Evolutionary conservation across 306 rosid genomes (phyloP).

Genomic region (Begonia loranthoides): DNA sequence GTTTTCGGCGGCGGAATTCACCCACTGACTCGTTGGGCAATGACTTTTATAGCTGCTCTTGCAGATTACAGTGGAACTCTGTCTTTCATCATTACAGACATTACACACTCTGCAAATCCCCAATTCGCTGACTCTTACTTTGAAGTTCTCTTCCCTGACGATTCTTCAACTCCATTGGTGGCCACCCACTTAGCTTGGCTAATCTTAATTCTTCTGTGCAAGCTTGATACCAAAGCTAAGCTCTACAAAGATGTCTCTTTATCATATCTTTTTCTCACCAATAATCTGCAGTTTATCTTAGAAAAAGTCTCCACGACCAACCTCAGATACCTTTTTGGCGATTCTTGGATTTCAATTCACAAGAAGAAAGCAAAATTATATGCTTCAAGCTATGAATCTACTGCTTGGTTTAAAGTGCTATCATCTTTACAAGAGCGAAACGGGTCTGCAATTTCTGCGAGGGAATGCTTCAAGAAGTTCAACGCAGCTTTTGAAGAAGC

Average conservation of each 20-base stretch:
- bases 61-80: constrained; percentile 21
- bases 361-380: constrained; percentile 18
- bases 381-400: constrained; percentile 25
- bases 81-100: constrained; percentile 20
- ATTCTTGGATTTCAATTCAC: constrained; percentile 27
- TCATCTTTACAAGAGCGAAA: constrained; percentile 17
- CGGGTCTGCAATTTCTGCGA: constrained; percentile 7
- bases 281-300: constrained; percentile 33
- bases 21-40: constrained; percentile 27
- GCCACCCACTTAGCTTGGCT: constrained; percentile 37
- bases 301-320: constrained; percentile 21
- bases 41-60: constrained; percentile 23
- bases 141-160: constrained; percentile 9
- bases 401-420: constrained; percentile 34
- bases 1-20: constrained; percentile 29
- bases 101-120: constrained; percentile 14
- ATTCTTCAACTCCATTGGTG: constrained; percentile 11
- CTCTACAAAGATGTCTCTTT: constrained; percentile 30
- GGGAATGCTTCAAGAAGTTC: constrained; percentile 19
- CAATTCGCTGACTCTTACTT: constrained; percentile 12
- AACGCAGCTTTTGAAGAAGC: constrained; percentile 31
- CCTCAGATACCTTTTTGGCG: constrained; percentile 23
- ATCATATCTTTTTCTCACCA: constrained; percentile 36
- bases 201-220: constrained; percentile 36
- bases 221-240: constrained; percentile 34